These are phyloP conservation scores for Stephanodiscus minutulus DNA, from an alignment of 108 stramenopile genomes.

Conservation along the genomic window DNA sequence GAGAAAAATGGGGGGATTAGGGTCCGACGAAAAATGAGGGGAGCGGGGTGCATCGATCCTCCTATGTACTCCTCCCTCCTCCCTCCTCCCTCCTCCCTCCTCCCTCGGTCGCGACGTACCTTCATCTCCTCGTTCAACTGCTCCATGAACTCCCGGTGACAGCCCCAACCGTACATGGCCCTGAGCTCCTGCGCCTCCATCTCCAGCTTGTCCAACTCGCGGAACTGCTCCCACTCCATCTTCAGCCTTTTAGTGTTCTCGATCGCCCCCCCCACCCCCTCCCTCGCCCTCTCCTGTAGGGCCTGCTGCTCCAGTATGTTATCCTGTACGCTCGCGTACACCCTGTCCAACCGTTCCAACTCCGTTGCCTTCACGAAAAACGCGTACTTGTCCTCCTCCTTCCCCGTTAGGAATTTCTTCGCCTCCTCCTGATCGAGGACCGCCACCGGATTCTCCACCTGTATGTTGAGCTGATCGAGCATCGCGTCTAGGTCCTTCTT, in stretches of 20 bases:
- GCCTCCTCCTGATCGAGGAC: constrained; percentile 98
- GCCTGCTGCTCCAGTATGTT: constrained; percentile 56
- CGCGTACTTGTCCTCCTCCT: constrained; percentile 87
- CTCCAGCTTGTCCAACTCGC: constrained; percentile 74
- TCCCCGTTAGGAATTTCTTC: constrained; percentile 96
- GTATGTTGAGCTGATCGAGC: constrained; percentile 85
- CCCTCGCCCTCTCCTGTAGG: constrained; percentile 35
- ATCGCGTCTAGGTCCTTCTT: constrained; percentile 89
- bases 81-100: neutral
- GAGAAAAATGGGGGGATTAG: neutral
- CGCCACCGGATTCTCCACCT: constrained; percentile 97
- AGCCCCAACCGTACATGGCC: constrained; percentile 58
- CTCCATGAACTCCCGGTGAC: constrained; percentile 40
- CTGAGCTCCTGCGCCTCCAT: constrained; percentile 47
- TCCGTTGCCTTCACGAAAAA: constrained; percentile 98
- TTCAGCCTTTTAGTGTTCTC: constrained; percentile 55
- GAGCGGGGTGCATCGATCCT: neutral
- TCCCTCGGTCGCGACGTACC: constrained; percentile 5
- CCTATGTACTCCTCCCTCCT: neutral
- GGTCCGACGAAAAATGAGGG: neutral
- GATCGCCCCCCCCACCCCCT: constrained; percentile 38
- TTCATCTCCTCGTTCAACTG: constrained; percentile 40
- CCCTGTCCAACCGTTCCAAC: constrained; percentile 75
- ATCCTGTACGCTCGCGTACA: constrained; percentile 58
- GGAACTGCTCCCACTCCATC: constrained; percentile 70